Evolutionary conservation across 768 basidiomycete species (phyloP), one percentile per base, ranked within the genome.

Genomic region (Agaricus blazei): DNA sequence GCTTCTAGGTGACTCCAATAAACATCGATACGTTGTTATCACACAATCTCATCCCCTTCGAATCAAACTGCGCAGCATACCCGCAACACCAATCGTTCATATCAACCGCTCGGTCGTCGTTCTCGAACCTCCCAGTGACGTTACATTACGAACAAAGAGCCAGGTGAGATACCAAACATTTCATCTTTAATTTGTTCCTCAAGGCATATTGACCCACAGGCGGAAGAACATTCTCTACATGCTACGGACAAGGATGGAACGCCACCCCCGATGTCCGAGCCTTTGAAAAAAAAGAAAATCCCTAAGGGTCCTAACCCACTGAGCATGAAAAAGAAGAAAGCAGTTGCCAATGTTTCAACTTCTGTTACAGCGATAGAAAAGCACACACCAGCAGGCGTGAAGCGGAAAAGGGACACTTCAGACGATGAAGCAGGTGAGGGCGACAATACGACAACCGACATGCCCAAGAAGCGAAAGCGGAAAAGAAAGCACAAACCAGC

Each of bases 21-120:
- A 91, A 67, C 93, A 97, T 69, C 85, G 94, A 42, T 98, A 98
- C 70, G 84, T 93, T 29, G 73, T 98, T 51, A 92, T 92, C 26
- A 84, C 91, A 0, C 93, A 96, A 67, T 90, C 87, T 0, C 79
- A 83, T 36, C 70, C 81, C 4, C 82, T 98, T 2, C 84, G 95
- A 3, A 70, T 71, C 27, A 74, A 76, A 54, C 75, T 98, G 45
- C 84, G 94, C 14, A 68, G 66, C 3, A 78, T 97, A 38, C 88
- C 94, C 9, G 95, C 84, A 1, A 85, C 93, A 0, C 97, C 97
- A 0, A 80, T 98, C 58, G 75, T 98, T 38, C 95, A 97, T 68
- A 79, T 97, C 58, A 95, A 93, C 64, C 88, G 90, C 31, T 84
- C 91, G 1, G 96, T 98, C 9, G 85, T 97, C 81, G 83, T 99